Evolutionary conservation across 495 filamentous ascomycete species (phyloP).

Genomic region (Oidiodendron maius): DNA sequence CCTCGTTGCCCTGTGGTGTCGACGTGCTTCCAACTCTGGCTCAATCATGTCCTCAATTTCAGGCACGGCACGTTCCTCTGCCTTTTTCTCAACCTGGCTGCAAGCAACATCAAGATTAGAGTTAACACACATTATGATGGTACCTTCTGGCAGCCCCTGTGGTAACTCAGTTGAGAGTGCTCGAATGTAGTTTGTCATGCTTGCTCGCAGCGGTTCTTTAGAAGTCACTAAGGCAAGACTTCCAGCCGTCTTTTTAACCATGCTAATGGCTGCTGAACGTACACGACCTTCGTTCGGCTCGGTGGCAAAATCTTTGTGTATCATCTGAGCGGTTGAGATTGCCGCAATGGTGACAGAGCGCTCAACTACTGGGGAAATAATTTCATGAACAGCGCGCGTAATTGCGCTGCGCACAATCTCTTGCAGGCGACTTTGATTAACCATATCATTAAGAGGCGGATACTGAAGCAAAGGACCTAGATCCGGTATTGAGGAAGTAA

Average conservation of each 20-base stretch:
- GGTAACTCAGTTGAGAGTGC: constrained; percentile 61
- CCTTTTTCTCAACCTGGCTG: constrained; percentile 85
- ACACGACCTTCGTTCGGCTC: constrained; percentile 85
- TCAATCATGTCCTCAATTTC: constrained; percentile 93
- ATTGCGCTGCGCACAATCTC: constrained; percentile 79
- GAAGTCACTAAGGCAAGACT: constrained; percentile 95
- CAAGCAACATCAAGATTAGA: constrained; percentile 94
- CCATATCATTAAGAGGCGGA: constrained; percentile 68
- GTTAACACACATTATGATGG: constrained; percentile 95
- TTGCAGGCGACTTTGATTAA: constrained; percentile 63
- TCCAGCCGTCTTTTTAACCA: constrained; percentile 88
- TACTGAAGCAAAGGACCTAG: constrained; percentile 66
- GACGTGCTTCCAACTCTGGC: constrained; percentile 62
- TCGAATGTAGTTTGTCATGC: constrained; percentile 95
- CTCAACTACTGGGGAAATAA: constrained; percentile 94
- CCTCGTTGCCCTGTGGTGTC: constrained; percentile 61
- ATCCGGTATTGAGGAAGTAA: constrained; percentile 72
- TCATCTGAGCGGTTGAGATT: constrained; percentile 88
- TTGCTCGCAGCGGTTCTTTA: constrained; percentile 91
- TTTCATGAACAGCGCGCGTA: constrained; percentile 83
- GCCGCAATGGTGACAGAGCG: constrained; percentile 95
- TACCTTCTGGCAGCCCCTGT: constrained; percentile 77
- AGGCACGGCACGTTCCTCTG: constrained; percentile 83
- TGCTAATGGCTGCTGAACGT: constrained; percentile 76
- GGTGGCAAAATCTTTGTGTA: constrained; percentile 92